Base-by-base conservation (phyloP, 192 early-diverging fungal genomes). In the Mortierella alpina region DNA sequence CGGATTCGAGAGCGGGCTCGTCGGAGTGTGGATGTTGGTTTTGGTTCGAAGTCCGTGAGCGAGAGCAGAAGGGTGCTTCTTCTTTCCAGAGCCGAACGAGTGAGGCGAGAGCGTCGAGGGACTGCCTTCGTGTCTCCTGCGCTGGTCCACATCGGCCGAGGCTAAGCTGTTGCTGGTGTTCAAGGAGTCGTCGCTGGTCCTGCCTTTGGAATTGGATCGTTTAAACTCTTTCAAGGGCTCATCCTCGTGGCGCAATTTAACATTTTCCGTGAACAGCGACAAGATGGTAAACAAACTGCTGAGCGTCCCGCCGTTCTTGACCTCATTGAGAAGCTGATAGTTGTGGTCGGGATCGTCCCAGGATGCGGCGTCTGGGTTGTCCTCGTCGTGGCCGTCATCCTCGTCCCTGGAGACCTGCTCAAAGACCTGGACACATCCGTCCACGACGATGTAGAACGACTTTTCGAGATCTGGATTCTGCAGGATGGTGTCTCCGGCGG, bases 371-470 rank as follows among this genome's bases (percentile, higher is more conserved):
- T 39, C 66, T 20, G 85, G 80, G 51, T 84, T 86, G 20, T 82
- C 76, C 15, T 77, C 71, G 47, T 83, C 84, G 6, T 82, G 63
- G 4, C 84, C 82, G 5, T 75, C 75, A 40, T 84, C 84, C 31
- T 75, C 65, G 22, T 84, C 75, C 51, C 39, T 66, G 45, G 49
- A 50, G 8, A 70, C 87, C 76, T 92, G 91, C 41, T 97, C 89
- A 85, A 88, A 98, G 11, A 98, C 93, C 80, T 97, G 94, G 52
- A 99, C 93, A 67, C 89, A 86, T 40, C 98, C 98, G 60, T 99
- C 98, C 18, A 98, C 94, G 5, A 99, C 98, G 57, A 98, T 93
- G 80, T 95, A 98, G 72, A 99, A 99, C 52, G 91, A 94, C 20
- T 86, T 84, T 68, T 95, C 93, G 59, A 91, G 89, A 39, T 94